Evolutionary conservation across 345 rosid species (phyloP), one percentile per base, ranked within the genome.

Genomic region (Salix dunnii): DNA sequence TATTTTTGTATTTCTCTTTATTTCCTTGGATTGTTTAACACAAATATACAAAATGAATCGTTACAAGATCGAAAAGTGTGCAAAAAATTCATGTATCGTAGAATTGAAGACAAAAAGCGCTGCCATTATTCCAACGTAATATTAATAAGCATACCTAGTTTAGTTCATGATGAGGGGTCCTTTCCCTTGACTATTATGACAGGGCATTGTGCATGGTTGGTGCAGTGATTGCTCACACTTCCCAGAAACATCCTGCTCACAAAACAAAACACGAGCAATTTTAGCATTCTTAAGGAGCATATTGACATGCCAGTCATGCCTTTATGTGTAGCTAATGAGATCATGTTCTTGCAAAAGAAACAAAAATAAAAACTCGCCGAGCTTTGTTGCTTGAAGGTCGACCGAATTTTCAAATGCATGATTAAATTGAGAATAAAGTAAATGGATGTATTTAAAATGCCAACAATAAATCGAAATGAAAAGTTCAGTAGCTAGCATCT

Each of bases 141-240:
- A 48, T 6, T 6, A 2, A n/a, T 5, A 46, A 67, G 40, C 84
- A 75, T 74, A 85, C 88, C 79, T 83, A 46, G 62, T 68, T 84
- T 69, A 76, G 65, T 20, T 74, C 74, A 85, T 49, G 93, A 76
- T 60, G 87, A 80, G 62, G 79, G 69, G 20, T 76, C 87, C 53
- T 86, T 88, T 80, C 85, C 88, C 88, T 94, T 94, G 72, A 89
- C 77, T 16, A 94, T 79, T 35, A 92, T 71, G 70, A 92, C 97
- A 20, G 97, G 95, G 71, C 98, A 92, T 61, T 81, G 90, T 6
- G 92, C 91, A 28, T 90, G 89, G 82, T 89, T 94, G 86, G 92
- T 74, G 74, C 97, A 92, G 81, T 89, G 92, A 89, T 89, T 92
- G 90, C 98, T 94, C 74, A 94, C 97, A 67, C 97, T 94, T 86